A percentile compares a stretch with the other conserved stretches of the same genome.
Conservation (phyloP, 2,329 filamentous ascomycete species). For the Alternaria incomplexa region DNA sequence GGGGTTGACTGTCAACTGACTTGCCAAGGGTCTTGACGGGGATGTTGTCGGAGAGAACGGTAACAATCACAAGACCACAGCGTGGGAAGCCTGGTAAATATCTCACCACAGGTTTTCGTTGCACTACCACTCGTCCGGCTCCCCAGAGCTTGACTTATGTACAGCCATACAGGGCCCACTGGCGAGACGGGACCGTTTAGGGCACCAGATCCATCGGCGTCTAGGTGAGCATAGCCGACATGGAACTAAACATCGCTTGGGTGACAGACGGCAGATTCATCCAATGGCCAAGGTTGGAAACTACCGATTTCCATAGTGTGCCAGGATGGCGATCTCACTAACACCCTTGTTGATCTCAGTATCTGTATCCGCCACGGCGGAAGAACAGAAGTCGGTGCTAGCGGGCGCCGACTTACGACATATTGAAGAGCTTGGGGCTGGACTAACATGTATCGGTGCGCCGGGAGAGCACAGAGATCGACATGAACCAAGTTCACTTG, state of each 20-base stretch:
- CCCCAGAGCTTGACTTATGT: conserved; percentile 24
- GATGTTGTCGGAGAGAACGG: conserved; percentile 1
- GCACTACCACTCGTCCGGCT: conserved; percentile 24
- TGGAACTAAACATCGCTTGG: conserved; percentile 3
- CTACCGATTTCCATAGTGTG: conserved; percentile 3
- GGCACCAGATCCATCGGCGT: conserved; percentile 6
- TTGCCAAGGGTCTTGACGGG: not conserved
- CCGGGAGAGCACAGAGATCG: conserved; percentile 18
- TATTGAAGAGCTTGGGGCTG: conserved; percentile 14
- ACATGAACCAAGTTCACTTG: conserved; percentile 12
- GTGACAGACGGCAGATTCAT: not conserved
- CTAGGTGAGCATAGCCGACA: conserved; percentile 8
- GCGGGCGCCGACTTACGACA: conserved; percentile 32
- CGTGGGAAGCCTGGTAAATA: conserved; percentile 22
- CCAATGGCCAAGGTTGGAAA: conserved; percentile 13
- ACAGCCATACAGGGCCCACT: conserved; percentile 7
- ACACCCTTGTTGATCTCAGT: conserved; percentile 6
- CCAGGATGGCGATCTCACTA: conserved; percentile 5
- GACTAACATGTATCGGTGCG: conserved; percentile 14
- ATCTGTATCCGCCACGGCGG: conserved; percentile 14
- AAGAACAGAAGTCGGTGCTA: conserved; percentile 17
- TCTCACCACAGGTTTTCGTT: conserved; percentile 9
- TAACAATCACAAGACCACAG: conserved; percentile 2
- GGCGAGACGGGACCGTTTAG: conserved; percentile 8
- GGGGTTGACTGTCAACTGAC: not conserved